Percentiles rank a stretch among this genome's conserved stretches.
Conservation (phyloP, 257 asterid genomes). For the Solanum bulbocastanum region DNA sequence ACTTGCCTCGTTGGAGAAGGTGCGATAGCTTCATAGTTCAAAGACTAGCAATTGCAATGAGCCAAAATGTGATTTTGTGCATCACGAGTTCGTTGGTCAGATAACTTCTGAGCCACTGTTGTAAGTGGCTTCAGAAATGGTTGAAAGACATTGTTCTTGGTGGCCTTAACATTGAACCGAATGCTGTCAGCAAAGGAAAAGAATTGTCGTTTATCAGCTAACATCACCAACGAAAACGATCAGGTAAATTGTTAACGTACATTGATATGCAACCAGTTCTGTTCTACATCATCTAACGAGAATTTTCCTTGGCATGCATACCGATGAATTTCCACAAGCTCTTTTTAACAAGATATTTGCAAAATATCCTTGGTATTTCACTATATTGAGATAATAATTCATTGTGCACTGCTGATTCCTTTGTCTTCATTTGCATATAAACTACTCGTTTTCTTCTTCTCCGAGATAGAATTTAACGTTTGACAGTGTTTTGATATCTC, state of each 20-base stretch:
- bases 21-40: not conserved
- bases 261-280: not conserved
- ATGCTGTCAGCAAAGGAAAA: not conserved
- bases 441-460: not conserved
- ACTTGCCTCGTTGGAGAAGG: conserved; percentile 32
- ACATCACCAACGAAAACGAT: not conserved
- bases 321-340: not conserved
- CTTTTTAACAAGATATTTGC: not conserved
- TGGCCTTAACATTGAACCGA: not conserved
- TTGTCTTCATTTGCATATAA: not conserved
- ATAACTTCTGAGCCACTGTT: not conserved
- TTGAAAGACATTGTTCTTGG: not conserved
- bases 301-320: not conserved
- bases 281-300: not conserved
- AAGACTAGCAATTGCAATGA: not conserved
- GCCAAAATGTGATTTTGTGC: not conserved
- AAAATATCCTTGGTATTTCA: not conserved
- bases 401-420: not conserved
- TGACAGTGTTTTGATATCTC: not conserved
- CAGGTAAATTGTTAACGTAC: not conserved
- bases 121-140: not conserved
- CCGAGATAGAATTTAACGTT: not conserved
- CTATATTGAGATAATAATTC: not conserved
- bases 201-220: not conserved
- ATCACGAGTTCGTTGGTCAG: not conserved